phyloP scores from a whole-genome alignment of 2,329 filamentous ascomycete genomes.

The Pyrenochaeta sp. region DNA sequence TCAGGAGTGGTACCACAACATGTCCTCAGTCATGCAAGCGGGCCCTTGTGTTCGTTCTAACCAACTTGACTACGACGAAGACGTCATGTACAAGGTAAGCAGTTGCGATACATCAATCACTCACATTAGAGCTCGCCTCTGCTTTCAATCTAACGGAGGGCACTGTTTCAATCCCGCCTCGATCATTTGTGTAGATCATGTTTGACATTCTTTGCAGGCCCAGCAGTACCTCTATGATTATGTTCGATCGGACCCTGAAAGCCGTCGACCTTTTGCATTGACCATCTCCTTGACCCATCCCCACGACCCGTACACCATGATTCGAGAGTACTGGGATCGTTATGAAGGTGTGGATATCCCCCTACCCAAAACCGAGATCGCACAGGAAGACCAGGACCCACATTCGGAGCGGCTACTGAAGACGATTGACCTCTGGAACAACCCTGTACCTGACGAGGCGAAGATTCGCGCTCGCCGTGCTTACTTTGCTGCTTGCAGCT shows the following conservation, averaged over 20 bases:
- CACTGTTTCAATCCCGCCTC: no score
- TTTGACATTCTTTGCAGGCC: conserved; percentile 52
- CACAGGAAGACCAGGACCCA: conserved; percentile 81
- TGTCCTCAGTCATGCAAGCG: conserved; percentile 89
- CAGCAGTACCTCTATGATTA: conserved; percentile 91
- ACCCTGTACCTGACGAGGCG: conserved; percentile 83
- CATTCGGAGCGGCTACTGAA: conserved; percentile 88
- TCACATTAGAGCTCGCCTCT: not conserved
- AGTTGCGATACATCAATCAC: not conserved
- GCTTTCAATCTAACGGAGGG: not conserved
- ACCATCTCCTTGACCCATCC: conserved; percentile 94
- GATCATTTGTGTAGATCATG: no score
- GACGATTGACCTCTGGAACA: conserved; percentile 85
- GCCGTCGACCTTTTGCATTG: conserved; percentile 79
- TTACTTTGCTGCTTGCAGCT: conserved; percentile 92
- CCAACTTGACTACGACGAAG: conserved; percentile 94
- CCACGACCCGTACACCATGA: conserved; percentile 94
- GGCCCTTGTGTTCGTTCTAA: conserved; percentile 90
- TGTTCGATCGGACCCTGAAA: conserved; percentile 76
- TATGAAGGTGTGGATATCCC: conserved; percentile 90
- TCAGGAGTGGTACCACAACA: conserved; percentile 93
- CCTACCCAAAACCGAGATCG: conserved; percentile 78
- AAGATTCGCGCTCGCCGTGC: conserved; percentile 85
- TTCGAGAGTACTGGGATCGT: conserved; percentile 89
- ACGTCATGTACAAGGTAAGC: conserved; percentile 81